phyloP scores from a whole-genome alignment of 2,329 filamentous ascomycete genomes.

The Coniella lustricola region DNA sequence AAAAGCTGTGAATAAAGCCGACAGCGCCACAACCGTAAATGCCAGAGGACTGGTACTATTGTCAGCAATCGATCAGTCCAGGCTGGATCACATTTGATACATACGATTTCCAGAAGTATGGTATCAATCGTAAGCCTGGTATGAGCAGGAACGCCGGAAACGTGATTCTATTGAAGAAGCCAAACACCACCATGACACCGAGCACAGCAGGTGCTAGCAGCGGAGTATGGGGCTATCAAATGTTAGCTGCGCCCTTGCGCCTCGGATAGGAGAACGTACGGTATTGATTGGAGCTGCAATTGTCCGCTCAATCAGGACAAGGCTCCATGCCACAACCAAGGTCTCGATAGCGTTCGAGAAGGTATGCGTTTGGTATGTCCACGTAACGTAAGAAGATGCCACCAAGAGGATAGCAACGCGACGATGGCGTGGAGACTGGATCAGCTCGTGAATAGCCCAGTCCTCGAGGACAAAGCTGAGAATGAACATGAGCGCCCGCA shows the following conservation, averaged over 20 bases:
- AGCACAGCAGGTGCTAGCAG: slow-evolving; percentile 70
- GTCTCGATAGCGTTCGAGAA: slow-evolving; percentile 98
- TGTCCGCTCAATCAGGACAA: slow-evolving; percentile 87
- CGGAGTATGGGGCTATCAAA: slow-evolving; percentile 61
- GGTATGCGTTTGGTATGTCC: slow-evolving; percentile 97
- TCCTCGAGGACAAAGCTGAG: slow-evolving; percentile 95
- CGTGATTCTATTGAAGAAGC: slow-evolving; percentile 93
- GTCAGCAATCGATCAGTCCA: slow-evolving; percentile 17
- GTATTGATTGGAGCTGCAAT: slow-evolving; percentile 52
- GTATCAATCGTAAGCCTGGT: slow-evolving; percentile 74
- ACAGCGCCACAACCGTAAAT: slow-evolving; percentile 56
- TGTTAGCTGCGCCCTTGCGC: slow-evolving; percentile 20
- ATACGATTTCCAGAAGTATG: slow-evolving; percentile 77
- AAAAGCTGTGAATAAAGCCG: slow-evolving; percentile 59
- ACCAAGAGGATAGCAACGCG: slow-evolving; percentile 73
- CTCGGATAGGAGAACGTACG: slow-evolving; percentile 40
- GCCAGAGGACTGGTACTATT: slow-evolving; percentile 43
- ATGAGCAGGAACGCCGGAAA: slow-evolving; percentile 90
- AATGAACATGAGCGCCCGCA: slow-evolving; percentile 86
- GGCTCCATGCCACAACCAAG: slow-evolving; percentile 82
- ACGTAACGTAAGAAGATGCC: slow-evolving; percentile 95
- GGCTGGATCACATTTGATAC: slow-evolving; percentile 22
- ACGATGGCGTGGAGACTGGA: slow-evolving; percentile 65
- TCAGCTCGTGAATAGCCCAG: slow-evolving; percentile 91
- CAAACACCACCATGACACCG: slow-evolving; percentile 74